Evolutionary conservation across 371 early-diverging fungal genomes (phyloP).

Genomic region (Apophysomyces ossiformis): DNA sequence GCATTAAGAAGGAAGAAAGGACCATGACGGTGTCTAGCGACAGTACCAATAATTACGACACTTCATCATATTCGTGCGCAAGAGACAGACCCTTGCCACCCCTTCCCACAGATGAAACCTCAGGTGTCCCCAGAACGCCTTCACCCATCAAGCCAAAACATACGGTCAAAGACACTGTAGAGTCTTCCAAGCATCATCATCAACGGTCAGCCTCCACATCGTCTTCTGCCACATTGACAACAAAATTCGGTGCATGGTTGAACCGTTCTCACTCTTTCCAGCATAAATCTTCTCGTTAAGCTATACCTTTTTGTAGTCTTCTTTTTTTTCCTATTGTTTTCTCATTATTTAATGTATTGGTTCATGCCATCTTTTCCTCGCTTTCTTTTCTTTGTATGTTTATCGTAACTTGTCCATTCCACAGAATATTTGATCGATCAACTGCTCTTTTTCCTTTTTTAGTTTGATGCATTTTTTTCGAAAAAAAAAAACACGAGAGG

Average conservation of each 20-base stretch:
- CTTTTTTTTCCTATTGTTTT: not conserved
- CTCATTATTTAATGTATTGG: not conserved
- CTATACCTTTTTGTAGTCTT: not conserved
- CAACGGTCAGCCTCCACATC: slow-evolving; percentile 15
- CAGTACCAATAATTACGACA: not conserved
- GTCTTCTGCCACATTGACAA: slow-evolving; percentile 13
- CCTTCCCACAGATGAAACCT: slow-evolving; percentile 3
- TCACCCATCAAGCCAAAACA: not conserved
- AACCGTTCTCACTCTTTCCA: slow-evolving; percentile 25
- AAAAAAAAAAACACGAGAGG: not conserved
- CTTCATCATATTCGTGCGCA: not conserved
- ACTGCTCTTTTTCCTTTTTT: not conserved
- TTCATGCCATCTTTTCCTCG: not conserved
- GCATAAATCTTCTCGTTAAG: slow-evolving; percentile 4
- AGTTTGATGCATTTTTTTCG: not conserved
- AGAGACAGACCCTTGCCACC: slow-evolving; percentile 16
- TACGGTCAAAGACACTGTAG: not conserved
- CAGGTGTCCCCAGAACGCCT: not conserved
- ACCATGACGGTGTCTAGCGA: not conserved
- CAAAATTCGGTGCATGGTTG: slow-evolving; percentile 20
- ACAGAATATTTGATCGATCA: too few species aligned
- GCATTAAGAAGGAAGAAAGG: slow-evolving; percentile 3
- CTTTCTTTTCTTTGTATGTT: not conserved
- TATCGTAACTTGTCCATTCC: too few species aligned
- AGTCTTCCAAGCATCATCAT: slow-evolving; percentile 12